A percentile compares a stretch with the other conserved stretches of the same genome.
phyloP scores from a whole-genome alignment of 2,329 filamentous ascomycete genomes.

The Exophiala dermatitidis region DNA sequence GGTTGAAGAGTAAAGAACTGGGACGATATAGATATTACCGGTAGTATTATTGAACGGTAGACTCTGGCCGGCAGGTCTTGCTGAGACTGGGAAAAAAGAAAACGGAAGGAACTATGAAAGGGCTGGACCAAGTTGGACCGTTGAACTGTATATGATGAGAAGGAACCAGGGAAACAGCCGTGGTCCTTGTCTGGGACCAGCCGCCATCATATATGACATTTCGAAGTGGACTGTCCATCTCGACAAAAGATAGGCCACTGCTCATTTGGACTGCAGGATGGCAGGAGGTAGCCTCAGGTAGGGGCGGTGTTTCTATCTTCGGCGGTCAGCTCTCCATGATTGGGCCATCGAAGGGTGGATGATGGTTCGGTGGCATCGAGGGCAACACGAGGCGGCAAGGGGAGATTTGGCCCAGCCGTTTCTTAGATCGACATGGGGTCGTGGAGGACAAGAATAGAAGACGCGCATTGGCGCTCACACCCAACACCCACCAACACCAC shows the following conservation, averaged over 20 bases:
- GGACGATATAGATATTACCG: background rate
- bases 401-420: slow-evolving; percentile 14
- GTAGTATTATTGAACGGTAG: slow-evolving; percentile 1
- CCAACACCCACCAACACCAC: background rate
- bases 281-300: background rate
- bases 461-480: slow-evolving; percentile 14
- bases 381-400: slow-evolving; percentile 21
- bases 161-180: background rate
- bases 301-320: slow-evolving; percentile 21
- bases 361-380: slow-evolving; percentile 5
- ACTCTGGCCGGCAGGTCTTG: slow-evolving; percentile 15
- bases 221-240: slow-evolving; percentile 15
- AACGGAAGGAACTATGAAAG: slow-evolving; percentile 8
- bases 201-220: slow-evolving; percentile 19
- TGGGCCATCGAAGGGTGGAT: slow-evolving; percentile 13
- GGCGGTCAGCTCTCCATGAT: slow-evolving; percentile 9
- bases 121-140: slow-evolving; percentile 6
- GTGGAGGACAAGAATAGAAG: slow-evolving; percentile 12
- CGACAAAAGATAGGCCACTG: slow-evolving; percentile 2
- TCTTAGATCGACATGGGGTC: slow-evolving; percentile 4
- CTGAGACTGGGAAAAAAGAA: slow-evolving; percentile 15
- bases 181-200: slow-evolving; percentile 14
- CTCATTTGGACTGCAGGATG: background rate
- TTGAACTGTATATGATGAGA: slow-evolving; percentile 13
- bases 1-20: background rate